These are phyloP conservation scores for Candida suzukii DNA, from an alignment of 805 yeast species.

Conservation along the genomic window DNA sequence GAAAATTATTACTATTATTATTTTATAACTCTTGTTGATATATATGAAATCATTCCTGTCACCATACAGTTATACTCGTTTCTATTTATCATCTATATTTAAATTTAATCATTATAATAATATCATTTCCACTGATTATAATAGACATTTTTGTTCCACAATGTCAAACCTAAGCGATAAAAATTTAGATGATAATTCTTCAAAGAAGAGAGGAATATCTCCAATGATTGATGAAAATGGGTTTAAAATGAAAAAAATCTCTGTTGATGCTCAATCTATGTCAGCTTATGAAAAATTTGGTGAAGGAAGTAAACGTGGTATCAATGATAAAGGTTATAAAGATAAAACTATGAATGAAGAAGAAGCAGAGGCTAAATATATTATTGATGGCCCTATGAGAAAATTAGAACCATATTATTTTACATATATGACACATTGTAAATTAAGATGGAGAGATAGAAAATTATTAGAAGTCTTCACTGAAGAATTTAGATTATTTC, in stretches of 20 bases:
- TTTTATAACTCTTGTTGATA: no score
- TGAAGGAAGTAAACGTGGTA: constrained; percentile 18
- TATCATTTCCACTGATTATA: no score
- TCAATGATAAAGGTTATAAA: constrained; percentile 9
- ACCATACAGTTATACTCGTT: no score
- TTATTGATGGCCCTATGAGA: constrained; percentile 54
- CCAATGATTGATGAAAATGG: constrained; percentile 37
- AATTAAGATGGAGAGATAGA: constrained; percentile 86
- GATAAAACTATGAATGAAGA: constrained; percentile 39
- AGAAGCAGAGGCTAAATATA: constrained; percentile 52
- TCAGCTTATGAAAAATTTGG: constrained; percentile 35
- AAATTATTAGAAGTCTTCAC: constrained; percentile 73
- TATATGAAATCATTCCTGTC: no score
- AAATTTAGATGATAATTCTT: not conserved
- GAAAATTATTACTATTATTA: no score
- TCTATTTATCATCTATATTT: no score
- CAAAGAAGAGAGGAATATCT: constrained; percentile 8
- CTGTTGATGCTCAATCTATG: constrained; percentile 34
- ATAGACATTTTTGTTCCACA: not conserved
- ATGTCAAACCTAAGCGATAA: not conserved
- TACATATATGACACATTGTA: constrained; percentile 88
- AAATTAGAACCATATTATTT: constrained; percentile 79
- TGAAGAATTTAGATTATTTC: constrained; percentile 78
- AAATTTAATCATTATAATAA: no score
- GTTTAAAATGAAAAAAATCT: constrained; percentile 37